These are phyloP conservation scores for Syncephalastrum sp. DNA, from an alignment of 371 early-diverging fungal species.

Conservation along the genomic window DNA sequence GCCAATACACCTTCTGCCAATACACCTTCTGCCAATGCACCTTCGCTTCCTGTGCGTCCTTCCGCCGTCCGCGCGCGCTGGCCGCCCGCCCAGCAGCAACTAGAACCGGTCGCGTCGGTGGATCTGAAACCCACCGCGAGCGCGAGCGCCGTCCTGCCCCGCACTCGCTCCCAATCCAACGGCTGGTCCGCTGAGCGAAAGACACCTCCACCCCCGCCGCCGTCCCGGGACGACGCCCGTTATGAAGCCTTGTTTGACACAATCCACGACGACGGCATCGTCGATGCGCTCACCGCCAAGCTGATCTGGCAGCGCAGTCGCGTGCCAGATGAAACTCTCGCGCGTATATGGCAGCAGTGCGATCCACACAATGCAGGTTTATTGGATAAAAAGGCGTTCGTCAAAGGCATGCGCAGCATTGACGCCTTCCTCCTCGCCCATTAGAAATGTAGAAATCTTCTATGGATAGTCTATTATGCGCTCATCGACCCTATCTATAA, in stretches of 20 bases:
- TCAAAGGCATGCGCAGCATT: conserved; percentile 47
- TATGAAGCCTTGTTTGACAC: conserved; percentile 38
- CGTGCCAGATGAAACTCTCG: conserved; percentile 30
- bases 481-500: background rate
- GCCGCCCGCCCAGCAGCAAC: conserved; percentile 3
- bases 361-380: conserved; percentile 38
- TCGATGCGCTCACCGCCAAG: conserved; percentile 35
- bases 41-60: too few relatives aligned
- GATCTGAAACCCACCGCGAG: conserved; percentile 1
- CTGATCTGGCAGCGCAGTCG: conserved; percentile 38
- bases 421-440: conserved; percentile 18
- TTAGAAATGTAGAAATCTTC: conserved; percentile 11
- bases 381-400: conserved; percentile 39
- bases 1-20: too few relatives aligned
- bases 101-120: background rate
- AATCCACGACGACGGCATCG: conserved; percentile 38
- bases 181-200: conserved; percentile 13
- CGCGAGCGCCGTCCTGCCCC: conserved; percentile 4
- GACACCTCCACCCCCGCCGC: conserved; percentile 39
- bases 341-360: conserved; percentile 42
- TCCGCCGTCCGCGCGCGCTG: background rate
- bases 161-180: conserved; percentile 15
- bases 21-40: too few relatives aligned
- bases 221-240: conserved; percentile 30
- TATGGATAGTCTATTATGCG: too few relatives aligned